A percentile compares a stretch with the other conserved stretches of the same genome.
Evolutionary conservation across 2,329 filamentous ascomycete species (phyloP).

Genomic region (Diaporthe ilicicola): DNA sequence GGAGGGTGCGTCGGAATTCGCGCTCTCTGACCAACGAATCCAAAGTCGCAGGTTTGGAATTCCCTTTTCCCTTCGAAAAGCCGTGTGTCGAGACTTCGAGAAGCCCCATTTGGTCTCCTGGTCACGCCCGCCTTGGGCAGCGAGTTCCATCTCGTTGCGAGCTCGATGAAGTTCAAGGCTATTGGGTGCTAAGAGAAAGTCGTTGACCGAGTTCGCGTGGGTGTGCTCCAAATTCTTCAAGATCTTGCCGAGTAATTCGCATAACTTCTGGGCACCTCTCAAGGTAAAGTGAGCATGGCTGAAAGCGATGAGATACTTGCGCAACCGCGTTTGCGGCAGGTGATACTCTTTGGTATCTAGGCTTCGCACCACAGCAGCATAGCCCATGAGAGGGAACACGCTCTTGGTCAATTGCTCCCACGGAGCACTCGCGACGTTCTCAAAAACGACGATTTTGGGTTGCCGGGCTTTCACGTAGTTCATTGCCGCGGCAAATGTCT

Average conservation of each 20-base stretch:
- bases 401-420: conserved; percentile 61
- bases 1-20: conserved; percentile 16
- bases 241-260: conserved; percentile 47
- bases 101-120: conserved; percentile 58
- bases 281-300: conserved; percentile 47
- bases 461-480: conserved; percentile 48
- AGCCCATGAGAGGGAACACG: conserved; percentile 58
- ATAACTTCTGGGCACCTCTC: conserved; percentile 38
- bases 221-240: conserved; percentile 59
- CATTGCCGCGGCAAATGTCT: conserved; percentile 39
- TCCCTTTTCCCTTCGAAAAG: conserved; percentile 50
- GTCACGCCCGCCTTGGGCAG: conserved; percentile 39
- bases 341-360: conserved; percentile 78
- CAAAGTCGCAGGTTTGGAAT: conserved; percentile 57
- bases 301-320: conserved; percentile 69
- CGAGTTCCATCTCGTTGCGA: conserved; percentile 55
- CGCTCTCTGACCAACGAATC: conserved; percentile 23
- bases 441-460: conserved; percentile 73
- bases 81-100: conserved; percentile 66
- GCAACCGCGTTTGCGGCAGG: conserved; percentile 73
- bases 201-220: conserved; percentile 69
- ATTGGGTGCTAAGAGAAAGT: conserved; percentile 66
- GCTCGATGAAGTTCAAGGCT: conserved; percentile 62
- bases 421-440: conserved; percentile 72
- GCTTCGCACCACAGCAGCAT: conserved; percentile 56